A percentile compares a stretch with the other conserved stretches of the same genome.
Conservation (phyloP, 2,329 filamentous ascomycete species). For the Fusarium sterilihyphosum region DNA sequence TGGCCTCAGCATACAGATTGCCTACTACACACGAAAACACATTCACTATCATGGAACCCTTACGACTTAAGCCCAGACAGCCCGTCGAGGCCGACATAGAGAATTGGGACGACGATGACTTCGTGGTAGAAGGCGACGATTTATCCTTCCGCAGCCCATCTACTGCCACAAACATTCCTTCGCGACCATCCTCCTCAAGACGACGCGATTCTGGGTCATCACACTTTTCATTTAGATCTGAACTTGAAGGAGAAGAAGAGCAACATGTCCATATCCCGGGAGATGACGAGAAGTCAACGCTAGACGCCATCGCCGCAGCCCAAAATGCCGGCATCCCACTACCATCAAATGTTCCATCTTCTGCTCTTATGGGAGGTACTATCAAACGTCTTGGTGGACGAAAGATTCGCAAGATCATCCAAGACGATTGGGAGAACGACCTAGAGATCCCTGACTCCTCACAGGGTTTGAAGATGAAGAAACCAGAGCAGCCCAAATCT, state of each 20-base stretch:
- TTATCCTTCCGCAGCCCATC: conserved; percentile 66
- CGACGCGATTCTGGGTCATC: conserved; percentile 84
- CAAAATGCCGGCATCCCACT: conserved; percentile 92
- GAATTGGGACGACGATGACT: conserved; percentile 83
- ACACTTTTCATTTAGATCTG: conserved; percentile 82
- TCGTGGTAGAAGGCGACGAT: conserved; percentile 75
- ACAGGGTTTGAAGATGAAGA: conserved; percentile 72
- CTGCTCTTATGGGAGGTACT: conserved; percentile 88
- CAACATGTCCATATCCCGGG: conserved; percentile 86
- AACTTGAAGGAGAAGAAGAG: conserved; percentile 86
- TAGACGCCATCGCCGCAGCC: conserved; percentile 87
- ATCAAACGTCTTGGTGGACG: conserved; percentile 88
- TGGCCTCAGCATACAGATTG: conserved; percentile 20
- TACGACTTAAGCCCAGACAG: conserved; percentile 63
- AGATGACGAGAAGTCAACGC: conserved; percentile 84
- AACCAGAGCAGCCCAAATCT: conserved; percentile 67
- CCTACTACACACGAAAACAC: conserved; percentile 17
- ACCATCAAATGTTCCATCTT: conserved; percentile 85
- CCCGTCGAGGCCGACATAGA: conserved; percentile 72
- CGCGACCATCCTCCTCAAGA: conserved; percentile 52
- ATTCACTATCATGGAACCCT: conserved; percentile 59
- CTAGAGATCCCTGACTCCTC: conserved; percentile 72
- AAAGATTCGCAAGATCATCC: conserved; percentile 76
- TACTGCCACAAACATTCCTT: conserved; percentile 54
- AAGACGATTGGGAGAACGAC: conserved; percentile 86